Evolutionary conservation across 225 moss, liverwort and hornwort genomes (phyloP).

Genomic region (Takakia lepidozioides): DNA sequence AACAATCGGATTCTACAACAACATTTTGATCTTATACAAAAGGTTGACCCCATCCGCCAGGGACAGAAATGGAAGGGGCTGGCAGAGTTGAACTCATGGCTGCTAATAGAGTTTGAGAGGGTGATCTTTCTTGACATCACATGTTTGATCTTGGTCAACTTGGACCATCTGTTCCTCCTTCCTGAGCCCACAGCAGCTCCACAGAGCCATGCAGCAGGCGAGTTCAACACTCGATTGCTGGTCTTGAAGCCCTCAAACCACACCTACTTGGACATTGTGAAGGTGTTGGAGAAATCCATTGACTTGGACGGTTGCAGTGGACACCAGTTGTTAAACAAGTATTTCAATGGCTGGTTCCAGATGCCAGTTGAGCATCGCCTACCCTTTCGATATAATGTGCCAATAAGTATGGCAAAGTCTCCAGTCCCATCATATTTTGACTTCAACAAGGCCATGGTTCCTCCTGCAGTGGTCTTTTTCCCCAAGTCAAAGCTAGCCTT

Average conservation of each 20-base stretch:
- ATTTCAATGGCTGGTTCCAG: constrained; percentile 65
- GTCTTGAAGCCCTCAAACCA: constrained; percentile 58
- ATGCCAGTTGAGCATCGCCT: constrained; percentile 65
- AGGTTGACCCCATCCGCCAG: constrained; percentile 13
- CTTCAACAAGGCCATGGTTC: constrained; percentile 20
- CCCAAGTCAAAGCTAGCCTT: constrained; percentile 28
- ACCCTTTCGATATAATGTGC: constrained; percentile 71
- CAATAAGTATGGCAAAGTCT: constrained; percentile 16
- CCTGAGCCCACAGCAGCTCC: constrained; percentile 85
- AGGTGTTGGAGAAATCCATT: constrained; percentile 14
- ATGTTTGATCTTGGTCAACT: constrained; percentile 52
- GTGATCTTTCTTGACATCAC: constrained; percentile 64
- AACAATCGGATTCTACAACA: constrained; percentile 36
- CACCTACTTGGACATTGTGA: constrained; percentile 42
- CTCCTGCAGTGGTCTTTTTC: constrained; percentile 47
- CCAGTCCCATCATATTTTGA: no score
- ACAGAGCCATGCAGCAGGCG: constrained; percentile 30
- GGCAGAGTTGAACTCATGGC: constrained; percentile 58
- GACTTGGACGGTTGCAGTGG: constrained; percentile 6
- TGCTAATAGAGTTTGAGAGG: constrained; percentile 50
- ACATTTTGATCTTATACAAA: constrained; percentile 64
- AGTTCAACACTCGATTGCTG: constrained; percentile 71
- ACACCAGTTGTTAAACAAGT: constrained; percentile 47
- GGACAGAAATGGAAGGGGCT: constrained; percentile 6
- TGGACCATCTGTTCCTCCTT: constrained; percentile 69